Percentiles rank a stretch among this genome's conserved stretches.
Conservation (phyloP, 805 yeast genomes). For the Candida argentea region DNA sequence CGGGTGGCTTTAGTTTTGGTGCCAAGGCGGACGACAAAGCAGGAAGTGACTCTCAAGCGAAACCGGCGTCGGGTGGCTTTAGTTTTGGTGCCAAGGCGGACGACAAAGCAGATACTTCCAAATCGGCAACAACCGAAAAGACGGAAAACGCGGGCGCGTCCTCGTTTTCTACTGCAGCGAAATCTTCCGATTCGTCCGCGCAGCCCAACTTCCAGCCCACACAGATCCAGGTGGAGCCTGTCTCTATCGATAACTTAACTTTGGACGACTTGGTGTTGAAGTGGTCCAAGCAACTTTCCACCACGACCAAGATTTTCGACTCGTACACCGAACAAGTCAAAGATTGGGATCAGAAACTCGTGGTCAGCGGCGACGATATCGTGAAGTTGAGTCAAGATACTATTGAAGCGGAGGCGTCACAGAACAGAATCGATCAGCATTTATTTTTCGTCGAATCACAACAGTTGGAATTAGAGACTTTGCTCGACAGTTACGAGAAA, state of each 20-base stretch:
- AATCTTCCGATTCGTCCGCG: conserved; percentile 11
- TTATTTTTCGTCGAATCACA: conserved; percentile 80
- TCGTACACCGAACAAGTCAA: conserved; percentile 64
- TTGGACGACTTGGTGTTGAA: conserved; percentile 85
- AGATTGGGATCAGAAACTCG: conserved; percentile 79
- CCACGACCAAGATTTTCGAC: conserved; percentile 65
- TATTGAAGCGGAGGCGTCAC: conserved; percentile 74
- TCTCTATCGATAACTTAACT: conserved; percentile 81
- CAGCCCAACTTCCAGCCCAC: conserved; percentile 36
- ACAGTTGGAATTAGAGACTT: conserved; percentile 80
- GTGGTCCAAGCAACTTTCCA: conserved; percentile 83
- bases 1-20: conserved; percentile 7
- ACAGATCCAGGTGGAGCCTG: conserved; percentile 53
- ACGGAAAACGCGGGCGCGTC: conserved; percentile 3
- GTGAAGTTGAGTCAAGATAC: conserved; percentile 69
- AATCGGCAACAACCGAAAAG: conserved; percentile 6
- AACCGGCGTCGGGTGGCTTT: conserved; percentile 5
- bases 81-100: conserved; percentile 9
- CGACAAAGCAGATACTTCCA: conserved; percentile 8
- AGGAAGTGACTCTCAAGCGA: conserved; percentile 10
- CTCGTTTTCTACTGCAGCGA: conserved; percentile 13
- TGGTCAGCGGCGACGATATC: conserved; percentile 78
- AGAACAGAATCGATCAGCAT: conserved; percentile 78
- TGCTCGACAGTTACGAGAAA: conserved; percentile 73
- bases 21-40: conserved; percentile 8